Evolutionary conservation across 495 filamentous ascomycete species (phyloP), one percentile per base, ranked within the genome.

Genomic region (Hypoxylon fragiforme): DNA sequence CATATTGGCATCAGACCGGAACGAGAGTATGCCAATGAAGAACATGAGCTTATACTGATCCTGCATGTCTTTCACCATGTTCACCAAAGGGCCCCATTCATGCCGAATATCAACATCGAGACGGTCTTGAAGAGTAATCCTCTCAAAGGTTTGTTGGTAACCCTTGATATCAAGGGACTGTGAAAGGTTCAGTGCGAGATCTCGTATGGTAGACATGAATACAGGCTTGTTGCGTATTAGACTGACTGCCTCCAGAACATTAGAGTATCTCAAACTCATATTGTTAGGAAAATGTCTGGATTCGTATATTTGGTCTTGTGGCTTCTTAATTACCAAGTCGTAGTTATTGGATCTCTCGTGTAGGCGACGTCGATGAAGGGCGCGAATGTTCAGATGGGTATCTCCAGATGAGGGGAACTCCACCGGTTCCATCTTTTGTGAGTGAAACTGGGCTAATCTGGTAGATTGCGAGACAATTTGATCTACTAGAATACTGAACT

Each of bases 391-490:
- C 6, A 79, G 55, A 46, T 72, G 60, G 3, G 38, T 6, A 14
- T 50, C 31, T 1, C 57, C 43, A 11, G 42, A 18, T 19, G 50
- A 21, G 20, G 28, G 16, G 0, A 51, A 6, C 9, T 52, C 41
- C 3, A 12, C 14, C 3, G n/a, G 52, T 18, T 31, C 24, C n/a
- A 31, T 44, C n/a, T 6, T 37, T 14, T 40, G 41, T 7, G 43
- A 22, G 22, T 54, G 7, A 53, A 82, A 75, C 1, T 59, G 16
- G 1, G 50, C 51, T 22, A 80, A 35, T 0, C 64, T 32, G 8
- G 64, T 50, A 0, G 72, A 80, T 32, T 74, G 71, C 0, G 55
- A 46, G 2, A 74, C 16, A 5, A 85, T 81, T 0, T 48, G 38
- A 13, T 76, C 52, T 14, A 80, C 67, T 0, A 79, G 4, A 2